Conservation (phyloP, 495 filamentous ascomycete species). For the Articulospora tetracladia region DNA sequence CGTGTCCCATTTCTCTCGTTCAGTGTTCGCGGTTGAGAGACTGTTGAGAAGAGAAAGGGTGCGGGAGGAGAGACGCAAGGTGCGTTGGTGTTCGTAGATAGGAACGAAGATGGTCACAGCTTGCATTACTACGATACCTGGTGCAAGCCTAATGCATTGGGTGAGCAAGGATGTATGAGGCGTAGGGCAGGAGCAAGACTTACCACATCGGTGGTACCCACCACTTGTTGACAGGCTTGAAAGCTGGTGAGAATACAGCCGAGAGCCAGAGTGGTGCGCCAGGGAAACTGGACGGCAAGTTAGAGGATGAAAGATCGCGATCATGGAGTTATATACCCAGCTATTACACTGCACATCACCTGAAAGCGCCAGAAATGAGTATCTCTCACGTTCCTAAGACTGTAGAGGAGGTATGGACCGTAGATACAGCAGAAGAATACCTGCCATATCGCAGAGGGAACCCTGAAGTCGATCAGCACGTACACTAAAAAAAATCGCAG, state of each 20-base stretch:
- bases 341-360: constrained; percentile 56
- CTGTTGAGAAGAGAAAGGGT: constrained; percentile 20
- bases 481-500: not conserved
- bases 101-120: constrained; percentile 51
- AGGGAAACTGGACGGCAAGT: constrained; percentile 42
- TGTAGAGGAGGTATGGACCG: constrained; percentile 43
- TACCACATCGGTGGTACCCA: constrained; percentile 57
- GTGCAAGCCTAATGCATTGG: constrained; percentile 40
- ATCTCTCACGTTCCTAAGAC: constrained; percentile 51
- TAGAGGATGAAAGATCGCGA: not conserved
- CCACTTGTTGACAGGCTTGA: constrained; percentile 50
- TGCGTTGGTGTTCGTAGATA: constrained; percentile 44
- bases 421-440: constrained; percentile 60
- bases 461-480: constrained; percentile 34
- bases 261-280: constrained; percentile 66
- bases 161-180: not conserved
- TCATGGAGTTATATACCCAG: constrained; percentile 35
- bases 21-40: not conserved
- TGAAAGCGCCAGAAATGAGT: constrained; percentile 67
- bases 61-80: constrained; percentile 34
- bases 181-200: constrained; percentile 17
- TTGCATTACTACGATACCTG: constrained; percentile 51
- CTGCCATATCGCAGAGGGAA: constrained; percentile 61
- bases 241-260: constrained; percentile 52
- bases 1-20: constrained; percentile 13